phyloP scores from a whole-genome alignment of 208 protist genomes.

The Dictyostelium gargantuum region DNA sequence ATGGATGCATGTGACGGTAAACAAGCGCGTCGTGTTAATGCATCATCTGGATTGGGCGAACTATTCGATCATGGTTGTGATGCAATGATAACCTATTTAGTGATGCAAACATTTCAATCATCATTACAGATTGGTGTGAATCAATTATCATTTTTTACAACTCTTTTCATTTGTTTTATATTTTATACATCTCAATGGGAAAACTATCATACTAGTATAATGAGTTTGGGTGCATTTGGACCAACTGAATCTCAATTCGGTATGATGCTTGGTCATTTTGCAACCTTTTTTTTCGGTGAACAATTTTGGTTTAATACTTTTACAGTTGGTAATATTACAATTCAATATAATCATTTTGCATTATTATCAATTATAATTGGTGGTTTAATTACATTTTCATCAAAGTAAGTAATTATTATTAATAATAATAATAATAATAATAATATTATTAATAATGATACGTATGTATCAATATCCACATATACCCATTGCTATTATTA shows the following conservation, averaged over 20 bases:
- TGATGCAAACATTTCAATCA: constrained; percentile 8
- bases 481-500: too few species aligned
- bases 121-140: not conserved
- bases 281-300: constrained; percentile 23
- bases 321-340: not conserved
- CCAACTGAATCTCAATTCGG: constrained; percentile 58
- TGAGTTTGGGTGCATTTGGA: constrained; percentile 62
- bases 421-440: not conserved
- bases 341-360: not conserved
- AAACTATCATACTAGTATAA: constrained; percentile 63
- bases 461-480: too few species aligned
- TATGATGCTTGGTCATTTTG: constrained; percentile 39
- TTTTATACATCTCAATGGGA: constrained; percentile 69
- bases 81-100: constrained; percentile 61
- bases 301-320: constrained; percentile 1
- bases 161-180: constrained; percentile 9
- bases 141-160: not conserved
- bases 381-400: not conserved
- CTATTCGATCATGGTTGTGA: constrained; percentile 84
- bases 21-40: constrained; percentile 69
- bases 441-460: not conserved
- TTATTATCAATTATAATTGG: not conserved
- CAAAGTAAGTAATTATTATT: constrained; percentile 15
- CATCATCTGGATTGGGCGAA: constrained; percentile 74
- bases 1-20: constrained; percentile 82